Base-by-base conservation (phyloP, 306 rosid species). In the Lathyrus oleraceus region DNA sequence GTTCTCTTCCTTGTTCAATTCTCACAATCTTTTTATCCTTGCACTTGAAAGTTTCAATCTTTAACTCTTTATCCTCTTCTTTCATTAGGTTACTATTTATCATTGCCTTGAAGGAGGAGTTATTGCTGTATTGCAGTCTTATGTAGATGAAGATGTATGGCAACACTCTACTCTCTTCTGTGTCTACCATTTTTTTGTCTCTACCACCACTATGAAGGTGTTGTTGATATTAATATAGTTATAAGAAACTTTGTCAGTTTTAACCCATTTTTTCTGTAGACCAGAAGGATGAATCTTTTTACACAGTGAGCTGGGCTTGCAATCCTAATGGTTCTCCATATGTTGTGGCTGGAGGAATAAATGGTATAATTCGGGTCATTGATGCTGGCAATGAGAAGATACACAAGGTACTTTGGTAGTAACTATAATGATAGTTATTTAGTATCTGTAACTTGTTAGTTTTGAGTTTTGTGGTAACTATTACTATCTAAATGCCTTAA, bases 251-350 rank as follows among this genome's bases (percentile, higher is more conserved):
- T 49, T 19, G 8, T 63, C 75, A 78, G 72, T 23, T 73, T 68
- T 58, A 23, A 73, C 74, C 66, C 79, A 61, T 69, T 84, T 45
- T 58, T 61, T 81, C 39, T 85, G 91, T 87, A 78, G 86, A 85
- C 77, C 96, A 94, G 99, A 94, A 91, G 96, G 95, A 94, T 71
- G 99, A 91, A 76, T 88, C 99, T 35, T 94, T 94, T 78, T 94
- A 88, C 89, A 83, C 95, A 49, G 92, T 86, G 65, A 83, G 92
- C 71, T 94, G 97, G 99, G 97, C 99, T 9, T 84, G 91, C 79
- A 72, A 74, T 51, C 58, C 54, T 5, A 84, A 90, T 70, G 97
- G 99, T 59, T 62, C 75, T 44, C 96, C 99, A 0, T 67, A 81
- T 76, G 81, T 85, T 45, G 95, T 91, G 72, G 97, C 95, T 57